Evolutionary conservation across 2,329 filamentous ascomycete genomes (phyloP), one percentile per base, ranked within the genome.

Genomic region (Aspergillus brasiliensis): DNA sequence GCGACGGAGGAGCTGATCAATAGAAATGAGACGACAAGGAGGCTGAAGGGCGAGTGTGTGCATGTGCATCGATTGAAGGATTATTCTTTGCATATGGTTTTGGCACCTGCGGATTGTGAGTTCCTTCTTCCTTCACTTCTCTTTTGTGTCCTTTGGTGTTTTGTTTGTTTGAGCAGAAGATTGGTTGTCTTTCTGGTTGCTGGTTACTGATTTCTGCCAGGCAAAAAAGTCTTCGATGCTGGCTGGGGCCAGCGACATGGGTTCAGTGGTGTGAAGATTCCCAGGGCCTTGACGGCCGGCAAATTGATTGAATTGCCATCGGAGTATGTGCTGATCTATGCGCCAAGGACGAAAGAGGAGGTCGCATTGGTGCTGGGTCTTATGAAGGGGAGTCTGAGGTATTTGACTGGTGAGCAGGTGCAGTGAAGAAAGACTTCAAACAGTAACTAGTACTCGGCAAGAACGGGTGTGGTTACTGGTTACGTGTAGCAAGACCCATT

Each of bases 231-330:
- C 23, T 78, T 96, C 17, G 83, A 87, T 62, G 87, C 86, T 61
- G 90, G 91, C 2, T 96, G 91, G 91, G 92, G 89, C 1, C 88
- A 96, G 76, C 72, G 84, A 27, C 84, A 87, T 74, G 82, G 82
- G 3, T 69, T 78, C 21, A 71, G 73, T 3, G 74, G 76, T n/a
- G 70, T 89, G 3, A 84, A 85, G 67, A 86, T 86, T n/a, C 84
- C 87, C 13, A 86, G 84, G 77, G 92, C 92, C 71, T 42, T 72
- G n/a, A 62, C 58, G 7, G 46, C 68, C 11, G 66, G 68, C 2
- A 62, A 54, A 2, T 23, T 52, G 8, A 53, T 64, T 1, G 53
- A 60, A 44, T 23, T 73, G 2, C 71, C 71, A 1, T 53, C 52
- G 0, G 72, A 74, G 47, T 74, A 67, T 64, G 55, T 76, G 7